phyloP scores from a whole-genome alignment of 164 flowering plant genomes.

The Magnolia kwangsiensis region DNA sequence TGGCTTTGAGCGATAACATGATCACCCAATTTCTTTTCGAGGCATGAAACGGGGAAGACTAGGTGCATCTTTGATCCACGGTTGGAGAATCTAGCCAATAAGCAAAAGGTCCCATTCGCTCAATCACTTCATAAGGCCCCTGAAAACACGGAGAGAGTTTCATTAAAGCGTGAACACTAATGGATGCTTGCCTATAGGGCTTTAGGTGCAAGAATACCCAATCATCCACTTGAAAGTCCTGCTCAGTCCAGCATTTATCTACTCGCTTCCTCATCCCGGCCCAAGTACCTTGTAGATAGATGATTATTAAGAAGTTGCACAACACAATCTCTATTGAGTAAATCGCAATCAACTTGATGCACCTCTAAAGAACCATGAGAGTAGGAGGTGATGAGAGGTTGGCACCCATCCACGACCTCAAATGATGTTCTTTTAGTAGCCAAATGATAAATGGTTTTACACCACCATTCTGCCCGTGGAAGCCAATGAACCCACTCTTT shows the following conservation, averaged over 20 bases:
- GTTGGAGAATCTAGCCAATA: background rate
- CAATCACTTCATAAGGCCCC: slow-evolving; percentile 7
- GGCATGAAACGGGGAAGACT: slow-evolving; percentile 6
- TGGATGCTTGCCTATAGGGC: slow-evolving; percentile 4
- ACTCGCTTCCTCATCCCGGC: slow-evolving; percentile 4
- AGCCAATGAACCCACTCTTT: background rate
- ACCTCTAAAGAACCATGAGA: background rate
- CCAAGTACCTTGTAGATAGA: slow-evolving; percentile 1
- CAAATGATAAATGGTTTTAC: background rate
- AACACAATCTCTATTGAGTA: background rate
- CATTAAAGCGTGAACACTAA: background rate
- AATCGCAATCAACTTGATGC: background rate
- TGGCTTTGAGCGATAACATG: background rate
- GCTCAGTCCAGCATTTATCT: slow-evolving; percentile 2
- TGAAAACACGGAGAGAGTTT: slow-evolving; percentile 3
- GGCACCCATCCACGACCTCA: background rate
- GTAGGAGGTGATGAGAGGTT: background rate
- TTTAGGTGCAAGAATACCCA: slow-evolving; percentile 13
- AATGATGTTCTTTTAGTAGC: background rate
- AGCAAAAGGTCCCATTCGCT: no score
- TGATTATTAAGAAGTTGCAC: background rate
- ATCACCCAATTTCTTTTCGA: background rate
- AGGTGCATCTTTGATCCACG: background rate
- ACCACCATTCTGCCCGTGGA: background rate
- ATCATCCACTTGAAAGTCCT: slow-evolving; percentile 12